phyloP scores from a whole-genome alignment of 768 basidiomycete species.

The Thelephora ganbajun region DNA sequence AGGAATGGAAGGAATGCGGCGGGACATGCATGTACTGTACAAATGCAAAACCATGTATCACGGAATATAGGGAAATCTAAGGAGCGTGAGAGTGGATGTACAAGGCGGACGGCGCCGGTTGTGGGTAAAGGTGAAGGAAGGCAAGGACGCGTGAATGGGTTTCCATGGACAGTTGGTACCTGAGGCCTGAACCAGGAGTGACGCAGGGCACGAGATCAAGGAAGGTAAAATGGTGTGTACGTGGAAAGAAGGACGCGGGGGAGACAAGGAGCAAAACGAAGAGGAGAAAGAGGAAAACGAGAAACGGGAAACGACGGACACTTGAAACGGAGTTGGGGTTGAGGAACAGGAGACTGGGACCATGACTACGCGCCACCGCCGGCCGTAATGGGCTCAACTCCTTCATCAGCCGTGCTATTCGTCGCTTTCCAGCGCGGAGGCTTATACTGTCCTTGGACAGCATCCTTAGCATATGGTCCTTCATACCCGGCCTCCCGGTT shows the following conservation, averaged over 20 bases:
- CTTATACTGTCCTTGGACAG: not conserved
- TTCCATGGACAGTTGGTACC: slow-evolving; percentile 1
- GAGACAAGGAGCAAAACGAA: slow-evolving; percentile 1
- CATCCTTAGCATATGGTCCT: not conserved
- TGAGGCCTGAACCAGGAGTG: not conserved
- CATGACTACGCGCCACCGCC: too few species aligned
- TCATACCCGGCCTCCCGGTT: slow-evolving; percentile 18
- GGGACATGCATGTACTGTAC: slow-evolving; percentile 10
- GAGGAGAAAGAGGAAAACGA: not conserved
- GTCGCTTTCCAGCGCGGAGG: not conserved
- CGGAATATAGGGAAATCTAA: too few species aligned
- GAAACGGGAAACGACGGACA: not conserved
- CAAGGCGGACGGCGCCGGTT: slow-evolving; percentile 4
- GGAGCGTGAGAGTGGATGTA: too few species aligned
- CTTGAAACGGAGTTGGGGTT: not conserved
- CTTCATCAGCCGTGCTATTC: not conserved
- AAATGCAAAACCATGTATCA: slow-evolving; percentile 5
- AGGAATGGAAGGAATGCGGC: slow-evolving; percentile 2
- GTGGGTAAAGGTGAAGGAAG: slow-evolving; percentile 6
- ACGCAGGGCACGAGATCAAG: not conserved
- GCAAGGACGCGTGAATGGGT: slow-evolving; percentile 3
- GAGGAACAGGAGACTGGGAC: not conserved
- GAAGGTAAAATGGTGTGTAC: slow-evolving; percentile 1
- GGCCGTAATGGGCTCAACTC: too few species aligned
- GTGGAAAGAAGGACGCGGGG: not conserved